Evolutionary conservation across 768 basidiomycete genomes (phyloP).

Genomic region (Royoungia palumana): DNA sequence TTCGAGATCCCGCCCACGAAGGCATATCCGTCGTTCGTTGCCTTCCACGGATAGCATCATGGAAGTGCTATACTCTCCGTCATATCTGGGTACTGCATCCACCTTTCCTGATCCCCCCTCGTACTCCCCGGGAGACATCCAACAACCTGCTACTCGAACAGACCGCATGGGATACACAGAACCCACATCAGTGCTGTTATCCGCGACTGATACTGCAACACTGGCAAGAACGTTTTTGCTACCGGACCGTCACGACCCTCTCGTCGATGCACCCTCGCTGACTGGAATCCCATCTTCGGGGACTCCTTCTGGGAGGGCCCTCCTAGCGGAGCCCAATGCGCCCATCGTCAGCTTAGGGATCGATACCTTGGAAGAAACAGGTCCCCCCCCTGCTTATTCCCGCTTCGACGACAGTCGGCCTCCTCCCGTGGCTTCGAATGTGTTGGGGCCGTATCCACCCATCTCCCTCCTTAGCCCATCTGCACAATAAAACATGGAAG

Average conservation of each 20-base stretch:
- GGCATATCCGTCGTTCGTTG: constrained; percentile 5
- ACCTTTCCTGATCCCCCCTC: constrained; percentile 18
- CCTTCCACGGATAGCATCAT: constrained; percentile 22
- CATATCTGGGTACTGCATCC: constrained; percentile 12
- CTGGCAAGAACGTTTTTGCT: neutral
- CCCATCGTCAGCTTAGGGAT: constrained; percentile 4
- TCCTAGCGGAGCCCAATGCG: neutral
- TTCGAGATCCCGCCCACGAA: constrained; percentile 6
- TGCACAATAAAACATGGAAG: neutral
- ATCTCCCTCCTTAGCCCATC: constrained; percentile 8
- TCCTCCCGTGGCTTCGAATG: constrained; percentile 9
- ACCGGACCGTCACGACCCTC: neutral
- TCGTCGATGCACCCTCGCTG: constrained; percentile 7
- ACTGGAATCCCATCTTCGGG: constrained; percentile 13
- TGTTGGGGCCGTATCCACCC: constrained; percentile 22
- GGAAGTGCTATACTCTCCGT: constrained; percentile 24
- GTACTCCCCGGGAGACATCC: constrained; percentile 7
- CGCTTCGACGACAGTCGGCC: constrained; percentile 21
- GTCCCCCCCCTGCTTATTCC: constrained; percentile 22
- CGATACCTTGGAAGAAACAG: constrained; percentile 1
- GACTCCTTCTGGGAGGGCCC: neutral
- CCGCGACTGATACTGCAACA: neutral
- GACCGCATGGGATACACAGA: neutral
- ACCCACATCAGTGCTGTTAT: neutral
- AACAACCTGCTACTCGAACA: neutral